Evolutionary conservation across 2,329 filamentous ascomycete genomes (phyloP).

Genomic region (Monilinia vaccinii-corymbosi): DNA sequence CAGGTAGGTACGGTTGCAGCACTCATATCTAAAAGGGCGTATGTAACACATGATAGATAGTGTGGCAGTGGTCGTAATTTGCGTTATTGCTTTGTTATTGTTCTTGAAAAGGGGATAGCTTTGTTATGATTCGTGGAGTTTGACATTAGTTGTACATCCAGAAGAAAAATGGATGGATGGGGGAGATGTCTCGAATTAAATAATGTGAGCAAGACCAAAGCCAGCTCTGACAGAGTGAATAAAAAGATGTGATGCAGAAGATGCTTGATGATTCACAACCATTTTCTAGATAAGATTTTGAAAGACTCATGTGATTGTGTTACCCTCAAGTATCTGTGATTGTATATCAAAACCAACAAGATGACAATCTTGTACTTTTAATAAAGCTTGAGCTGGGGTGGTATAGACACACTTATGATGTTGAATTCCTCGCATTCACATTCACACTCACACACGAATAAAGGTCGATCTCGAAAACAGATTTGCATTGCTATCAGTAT

Average conservation of each 20-base stretch:
- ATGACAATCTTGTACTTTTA: not conserved
- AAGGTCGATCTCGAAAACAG: not conserved
- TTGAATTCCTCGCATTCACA: not conserved
- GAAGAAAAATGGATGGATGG: not conserved
- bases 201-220: conserved; percentile 1
- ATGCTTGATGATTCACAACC: conserved; percentile 6
- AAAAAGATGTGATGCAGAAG: not conserved
- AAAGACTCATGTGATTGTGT: not conserved
- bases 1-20: conserved; percentile 23
- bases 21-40: conserved; percentile 18
- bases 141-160: not conserved
- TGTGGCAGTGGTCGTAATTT: not conserved
- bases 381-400: not conserved
- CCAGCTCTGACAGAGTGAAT: conserved; percentile 5
- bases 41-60: conserved; percentile 22
- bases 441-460: not conserved
- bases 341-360: not conserved
- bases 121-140: not conserved
- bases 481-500: conserved; percentile 7
- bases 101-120: not conserved
- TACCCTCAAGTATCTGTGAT: not conserved
- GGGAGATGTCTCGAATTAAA: not conserved
- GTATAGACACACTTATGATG: not conserved
- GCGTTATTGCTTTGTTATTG: not conserved
- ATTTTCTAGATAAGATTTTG: not conserved